Percentiles rank a stretch among this genome's conserved stretches.
phyloP scores from a whole-genome alignment of 1,139 yeast genomes.

The Wickerhamomyces sp. region DNA sequence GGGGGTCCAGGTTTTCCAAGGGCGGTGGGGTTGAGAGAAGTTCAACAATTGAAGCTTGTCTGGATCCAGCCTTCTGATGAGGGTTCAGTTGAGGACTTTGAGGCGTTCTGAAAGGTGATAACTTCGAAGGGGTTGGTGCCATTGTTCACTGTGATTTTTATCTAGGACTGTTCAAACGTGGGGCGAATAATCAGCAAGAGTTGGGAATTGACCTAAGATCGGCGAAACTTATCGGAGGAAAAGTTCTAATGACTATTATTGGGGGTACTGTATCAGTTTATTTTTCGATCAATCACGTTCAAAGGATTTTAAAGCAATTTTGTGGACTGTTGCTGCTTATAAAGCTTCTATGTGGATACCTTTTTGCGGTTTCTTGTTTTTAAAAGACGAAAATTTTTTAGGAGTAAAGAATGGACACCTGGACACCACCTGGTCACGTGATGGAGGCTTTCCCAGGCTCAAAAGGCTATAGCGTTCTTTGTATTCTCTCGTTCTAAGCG shows the following conservation, averaged over 20 bases:
- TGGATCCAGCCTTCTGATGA: slow-evolving; percentile 15
- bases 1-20: slow-evolving; percentile 26
- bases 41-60: slow-evolving; percentile 80
- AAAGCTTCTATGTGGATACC: neutral
- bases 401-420: neutral
- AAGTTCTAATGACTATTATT: too few species aligned
- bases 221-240: too few species aligned
- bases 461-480: too few species aligned
- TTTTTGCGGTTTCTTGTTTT: neutral
- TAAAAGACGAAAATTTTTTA: neutral
- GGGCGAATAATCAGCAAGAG: neutral
- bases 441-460: too few species aligned
- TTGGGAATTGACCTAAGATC: too few species aligned
- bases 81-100: slow-evolving; percentile 28
- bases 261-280: too few species aligned
- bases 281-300: too few species aligned
- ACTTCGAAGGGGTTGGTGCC: slow-evolving; percentile 25
- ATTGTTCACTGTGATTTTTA: slow-evolving; percentile 1
- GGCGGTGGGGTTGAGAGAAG: slow-evolving; percentile 83
- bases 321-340: neutral
- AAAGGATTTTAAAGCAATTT: neutral
- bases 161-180: neutral
- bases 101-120: slow-evolving; percentile 33
- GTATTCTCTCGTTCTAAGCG: too few species aligned
- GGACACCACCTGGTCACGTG: neutral